A percentile compares a stretch with the other conserved stretches of the same genome.
Evolutionary conservation across 139 green algal genomes (phyloP).

Genomic region (Coelastrella sp.): DNA sequence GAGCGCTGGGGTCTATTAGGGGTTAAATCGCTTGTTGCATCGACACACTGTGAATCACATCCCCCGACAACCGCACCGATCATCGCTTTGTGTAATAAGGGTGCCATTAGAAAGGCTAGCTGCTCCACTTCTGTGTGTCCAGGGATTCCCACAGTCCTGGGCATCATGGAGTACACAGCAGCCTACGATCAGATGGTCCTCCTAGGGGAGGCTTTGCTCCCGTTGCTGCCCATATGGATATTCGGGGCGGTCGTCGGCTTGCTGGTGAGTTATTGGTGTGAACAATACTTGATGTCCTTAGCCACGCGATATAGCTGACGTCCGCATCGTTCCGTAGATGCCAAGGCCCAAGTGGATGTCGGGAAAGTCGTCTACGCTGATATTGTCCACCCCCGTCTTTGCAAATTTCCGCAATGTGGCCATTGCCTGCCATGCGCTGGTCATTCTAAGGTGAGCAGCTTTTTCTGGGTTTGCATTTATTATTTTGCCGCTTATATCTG

Average conservation of each 20-base stretch:
- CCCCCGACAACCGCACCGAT: neutral
- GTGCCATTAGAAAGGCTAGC: neutral
- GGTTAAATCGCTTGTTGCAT: neutral
- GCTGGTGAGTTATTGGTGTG: slow-evolving; percentile 36
- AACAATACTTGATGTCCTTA: neutral
- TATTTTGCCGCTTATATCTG: neutral
- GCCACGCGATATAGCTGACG: neutral
- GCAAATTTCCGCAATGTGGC: slow-evolving; percentile 12
- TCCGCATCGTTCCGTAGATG: slow-evolving; percentile 52
- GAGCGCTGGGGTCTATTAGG: neutral
- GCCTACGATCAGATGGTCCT: neutral
- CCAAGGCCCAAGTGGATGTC: slow-evolving; percentile 62
- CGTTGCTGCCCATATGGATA: slow-evolving; percentile 51
- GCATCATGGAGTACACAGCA: slow-evolving; percentile 12
- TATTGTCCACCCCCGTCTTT: neutral
- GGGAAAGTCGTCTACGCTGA: neutral
- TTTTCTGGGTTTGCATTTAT: neutral
- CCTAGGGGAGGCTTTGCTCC: neutral
- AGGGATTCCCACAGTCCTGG: neutral
- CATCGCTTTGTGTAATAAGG: neutral
- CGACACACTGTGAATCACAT: neutral
- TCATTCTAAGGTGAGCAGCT: slow-evolving; percentile 55
- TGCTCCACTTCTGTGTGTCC: neutral
- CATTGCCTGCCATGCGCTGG: slow-evolving; percentile 12
- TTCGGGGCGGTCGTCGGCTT: slow-evolving; percentile 48